Evolutionary conservation across 495 filamentous ascomycete species (phyloP), one percentile per base, ranked within the genome.

Genomic region (Aspergillus hancockii): DNA sequence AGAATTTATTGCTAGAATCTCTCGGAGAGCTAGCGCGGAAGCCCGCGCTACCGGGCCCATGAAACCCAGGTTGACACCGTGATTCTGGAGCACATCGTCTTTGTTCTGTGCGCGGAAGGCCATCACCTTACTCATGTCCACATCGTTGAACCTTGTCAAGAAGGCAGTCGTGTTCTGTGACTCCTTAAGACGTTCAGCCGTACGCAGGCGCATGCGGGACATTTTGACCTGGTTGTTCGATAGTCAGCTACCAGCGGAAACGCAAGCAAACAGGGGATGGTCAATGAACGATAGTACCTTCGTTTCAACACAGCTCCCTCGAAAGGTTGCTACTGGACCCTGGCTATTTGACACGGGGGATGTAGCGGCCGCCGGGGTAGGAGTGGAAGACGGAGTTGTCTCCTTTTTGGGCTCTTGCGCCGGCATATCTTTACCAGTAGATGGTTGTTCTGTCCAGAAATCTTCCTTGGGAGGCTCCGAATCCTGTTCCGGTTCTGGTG

Each of bases 131-230:
- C 91, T 93, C 92, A 96, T 96, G 69, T 96, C 92, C 45, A 96
- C 91, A 72, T 96, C 92, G 72, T 96, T 93, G 80, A 96, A 96
- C 14, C 92, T 95, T 8, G 92, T 96, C 50, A 96, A 71, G 22
- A 92, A 93, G 30, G 92, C 89, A 56, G 95, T 23, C 22, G 58
- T 59, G 34, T 52, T 59, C 34, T 59, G 57, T 2, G 57, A 59
- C 30, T 59, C 49, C 16, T 53, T 53, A 4, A 59, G 57, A 10
- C 34, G 49, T 21, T 59, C 57, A 10, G 57, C 57, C 3, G 49
- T 59, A 49, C 57, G 49, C 34, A 30, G 5, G 57, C 57, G 57
- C 21, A 52, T 31, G 13, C 49, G 57, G 12, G 57, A 7, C 57
- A 59, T 59, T 36, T 59, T 59, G 18, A 46, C 38, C 57, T 59